A percentile compares a stretch with the other conserved stretches of the same genome.
These are phyloP conservation scores for Penicillium samsonianum DNA, from an alignment of 495 filamentous ascomycete genomes.

Conservation along the genomic window DNA sequence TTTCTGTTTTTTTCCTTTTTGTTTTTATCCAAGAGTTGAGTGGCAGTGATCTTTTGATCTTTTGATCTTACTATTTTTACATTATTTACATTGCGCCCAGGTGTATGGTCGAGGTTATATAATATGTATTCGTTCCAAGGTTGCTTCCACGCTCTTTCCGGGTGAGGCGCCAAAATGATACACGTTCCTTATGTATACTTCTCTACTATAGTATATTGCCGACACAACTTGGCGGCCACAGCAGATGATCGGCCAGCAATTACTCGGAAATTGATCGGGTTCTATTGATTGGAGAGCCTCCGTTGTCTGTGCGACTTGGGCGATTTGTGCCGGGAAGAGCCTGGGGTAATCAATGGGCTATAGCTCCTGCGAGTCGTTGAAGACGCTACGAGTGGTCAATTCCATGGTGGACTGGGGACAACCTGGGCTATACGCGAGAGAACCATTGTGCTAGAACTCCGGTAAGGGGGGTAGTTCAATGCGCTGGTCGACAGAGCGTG, in stretches of 20 bases:
- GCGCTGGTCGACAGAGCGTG: constrained; percentile 44
- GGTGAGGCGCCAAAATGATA: constrained; percentile 5
- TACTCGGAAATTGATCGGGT: constrained; percentile 25
- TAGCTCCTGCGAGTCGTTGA: constrained; percentile 5
- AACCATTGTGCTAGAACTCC: constrained; percentile 8
- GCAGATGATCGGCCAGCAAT: constrained; percentile 24
- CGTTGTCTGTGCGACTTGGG: constrained; percentile 20
- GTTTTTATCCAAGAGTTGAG: background rate
- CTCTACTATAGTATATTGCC: background rate
- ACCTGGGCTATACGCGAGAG: constrained; percentile 9
- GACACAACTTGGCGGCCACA: constrained; percentile 14
- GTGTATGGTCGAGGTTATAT: background rate
- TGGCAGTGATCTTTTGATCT: background rate
- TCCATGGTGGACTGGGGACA: constrained; percentile 17
- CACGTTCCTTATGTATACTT: background rate
- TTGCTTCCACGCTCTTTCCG: background rate
- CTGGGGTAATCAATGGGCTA: constrained; percentile 15
- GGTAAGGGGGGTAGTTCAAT: constrained; percentile 22
- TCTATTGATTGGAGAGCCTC: constrained; percentile 26
- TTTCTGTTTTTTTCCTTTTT: constrained; percentile 6
- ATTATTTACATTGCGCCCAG: background rate
- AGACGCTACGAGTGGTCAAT: constrained; percentile 19
- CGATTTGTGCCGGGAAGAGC: constrained; percentile 17
- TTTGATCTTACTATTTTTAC: background rate
- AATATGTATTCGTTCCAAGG: background rate